Base-by-base conservation (phyloP, 2,329 filamentous ascomycete species). In the Colletotrichum tanaceti region DNA sequence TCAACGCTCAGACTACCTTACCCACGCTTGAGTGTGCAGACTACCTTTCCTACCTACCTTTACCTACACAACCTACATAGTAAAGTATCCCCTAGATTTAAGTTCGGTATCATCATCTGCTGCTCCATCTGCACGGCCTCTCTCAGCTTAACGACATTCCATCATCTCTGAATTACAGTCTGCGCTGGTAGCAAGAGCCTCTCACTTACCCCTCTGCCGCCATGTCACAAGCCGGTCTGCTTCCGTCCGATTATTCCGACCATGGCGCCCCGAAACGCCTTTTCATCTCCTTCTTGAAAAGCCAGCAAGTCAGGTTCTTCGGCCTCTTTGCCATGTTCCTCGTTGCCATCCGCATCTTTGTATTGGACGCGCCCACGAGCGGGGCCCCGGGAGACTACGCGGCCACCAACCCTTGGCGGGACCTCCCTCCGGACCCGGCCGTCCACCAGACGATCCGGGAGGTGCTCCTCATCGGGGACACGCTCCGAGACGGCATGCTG, bases 321-420 rank as follows among this genome's bases (percentile, higher is more conserved):
- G 44, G 16, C 14, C 41, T 57, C 24, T 38, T 69, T 18, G 18
- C 55, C 14, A 28, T n/a, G 0, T 20, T 59, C 20, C 54, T 65
- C 35, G 20, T 65, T 28, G 18, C 50, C 55, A 55, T 69, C 43
- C 39, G 62, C 24, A 18, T 57, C 35, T 60, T 64, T 3, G 20
- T 58, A 5, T 20, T 69, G 47, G 43, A 50, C 57, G 43, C 62
- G 2, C 44, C 58, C 4, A 3, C 38, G 28, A 53, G 43, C 16
- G 44, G 59, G 4, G 14, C 22, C 1, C 24, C 28, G 32, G 22
- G 20, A 18, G 62, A 66, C 28, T 61, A 55, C 50, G 38, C 66
- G 11, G 41, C 55, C 28, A 69, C 66, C 6, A 69, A 69, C 16
- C 66, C 66, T n/a, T 69, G 66, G 66, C 66, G 66, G 43, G 66